Percentiles rank a stretch among this genome's conserved stretches.
phyloP scores from a whole-genome alignment of 2,329 filamentous ascomycete genomes.

The Colletotrichum aenigma region DNA sequence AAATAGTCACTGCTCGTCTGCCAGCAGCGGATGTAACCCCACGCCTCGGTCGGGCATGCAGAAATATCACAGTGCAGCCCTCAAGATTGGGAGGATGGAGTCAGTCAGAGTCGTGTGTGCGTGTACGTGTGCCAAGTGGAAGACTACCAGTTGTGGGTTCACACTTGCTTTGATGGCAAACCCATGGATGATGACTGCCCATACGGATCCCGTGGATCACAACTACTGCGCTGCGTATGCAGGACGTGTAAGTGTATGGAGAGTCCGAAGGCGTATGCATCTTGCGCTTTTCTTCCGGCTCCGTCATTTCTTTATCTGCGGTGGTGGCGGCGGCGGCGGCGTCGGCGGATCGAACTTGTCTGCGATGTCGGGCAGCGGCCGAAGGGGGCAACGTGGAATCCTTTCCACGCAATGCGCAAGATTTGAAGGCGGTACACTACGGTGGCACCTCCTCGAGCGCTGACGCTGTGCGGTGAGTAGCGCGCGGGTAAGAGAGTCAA shows the following conservation, averaged over 20 bases:
- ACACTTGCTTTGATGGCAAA: neutral
- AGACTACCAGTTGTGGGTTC: neutral
- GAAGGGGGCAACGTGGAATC: neutral
- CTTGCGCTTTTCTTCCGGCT: neutral
- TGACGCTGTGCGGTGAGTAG: neutral
- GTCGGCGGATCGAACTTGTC: neutral
- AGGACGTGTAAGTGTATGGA: neutral
- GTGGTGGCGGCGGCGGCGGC: neutral
- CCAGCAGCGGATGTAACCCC: neutral
- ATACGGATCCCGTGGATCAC: neutral
- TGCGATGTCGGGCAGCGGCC: neutral
- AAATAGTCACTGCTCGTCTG: neutral
- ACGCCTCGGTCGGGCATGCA: neutral
- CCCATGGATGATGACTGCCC: neutral
- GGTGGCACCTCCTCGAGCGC: neutral
- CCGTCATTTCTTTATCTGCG: neutral
- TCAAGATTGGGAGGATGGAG: neutral
- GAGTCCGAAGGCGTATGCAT: neutral
- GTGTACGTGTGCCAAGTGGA: neutral
- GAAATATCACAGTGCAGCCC: neutral
- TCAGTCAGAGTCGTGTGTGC: neutral
- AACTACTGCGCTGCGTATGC: neutral
- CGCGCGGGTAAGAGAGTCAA: neutral
- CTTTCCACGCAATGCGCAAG: neutral
- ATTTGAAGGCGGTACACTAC: neutral